These are phyloP conservation scores for Novymonas esmeraldas DNA, from an alignment of 208 protist genomes.

Conservation along the genomic window DNA sequence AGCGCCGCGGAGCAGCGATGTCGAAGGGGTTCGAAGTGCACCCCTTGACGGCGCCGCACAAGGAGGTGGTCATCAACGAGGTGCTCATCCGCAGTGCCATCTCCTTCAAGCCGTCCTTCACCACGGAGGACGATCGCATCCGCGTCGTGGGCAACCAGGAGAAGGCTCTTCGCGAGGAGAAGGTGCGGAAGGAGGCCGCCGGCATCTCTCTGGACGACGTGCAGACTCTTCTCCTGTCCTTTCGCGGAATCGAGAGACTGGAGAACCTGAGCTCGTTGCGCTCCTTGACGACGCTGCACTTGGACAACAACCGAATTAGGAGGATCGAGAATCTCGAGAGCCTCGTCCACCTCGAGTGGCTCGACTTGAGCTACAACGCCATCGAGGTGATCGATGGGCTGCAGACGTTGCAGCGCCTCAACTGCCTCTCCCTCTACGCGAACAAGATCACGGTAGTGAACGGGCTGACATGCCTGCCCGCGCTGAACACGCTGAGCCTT, in stretches of 20 bases:
- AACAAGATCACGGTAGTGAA: constrained; percentile 85
- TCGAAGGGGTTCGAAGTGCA: constrained; percentile 77
- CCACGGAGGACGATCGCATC: constrained; percentile 79
- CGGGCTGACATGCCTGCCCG: constrained; percentile 67
- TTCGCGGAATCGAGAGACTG: constrained; percentile 76
- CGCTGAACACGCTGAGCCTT: constrained; percentile 89
- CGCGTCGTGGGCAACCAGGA: constrained; percentile 74
- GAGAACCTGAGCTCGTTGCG: constrained; percentile 90
- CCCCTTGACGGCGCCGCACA: constrained; percentile 64
- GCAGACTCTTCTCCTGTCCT: constrained; percentile 72
- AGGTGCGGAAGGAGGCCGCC: constrained; percentile 52
- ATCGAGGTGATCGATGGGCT: constrained; percentile 93
- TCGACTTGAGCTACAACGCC: constrained; percentile 95
- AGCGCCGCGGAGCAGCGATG: constrained; percentile 32
- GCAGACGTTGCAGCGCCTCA: constrained; percentile 80
- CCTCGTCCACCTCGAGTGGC: constrained; percentile 77
- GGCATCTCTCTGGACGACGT: constrained; percentile 65
- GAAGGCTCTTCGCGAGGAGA: constrained; percentile 55
- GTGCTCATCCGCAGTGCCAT: constrained; percentile 82
- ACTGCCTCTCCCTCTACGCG: constrained; percentile 87
- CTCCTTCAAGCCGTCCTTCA: constrained; percentile 52
- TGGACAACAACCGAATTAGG: constrained; percentile 96
- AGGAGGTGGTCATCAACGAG: constrained; percentile 81
- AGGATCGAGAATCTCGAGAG: constrained; percentile 92
- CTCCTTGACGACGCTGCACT: constrained; percentile 90